Evolutionary conservation across 108 stramenopile species (phyloP).

Genomic region (Cyclostephanos invisitatus): DNA sequence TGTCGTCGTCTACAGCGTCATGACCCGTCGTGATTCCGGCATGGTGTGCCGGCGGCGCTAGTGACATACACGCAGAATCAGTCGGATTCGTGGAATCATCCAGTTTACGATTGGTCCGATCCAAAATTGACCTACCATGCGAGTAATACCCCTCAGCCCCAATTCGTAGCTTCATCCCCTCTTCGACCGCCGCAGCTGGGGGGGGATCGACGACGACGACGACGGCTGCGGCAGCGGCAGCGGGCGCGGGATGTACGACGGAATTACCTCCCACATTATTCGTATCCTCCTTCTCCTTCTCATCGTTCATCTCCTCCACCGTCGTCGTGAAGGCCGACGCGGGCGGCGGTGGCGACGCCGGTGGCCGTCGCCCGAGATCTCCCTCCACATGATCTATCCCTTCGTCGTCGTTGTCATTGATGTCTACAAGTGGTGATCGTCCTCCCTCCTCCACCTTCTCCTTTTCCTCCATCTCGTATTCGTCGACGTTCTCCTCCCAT

Average conservation of each 20-base stretch:
- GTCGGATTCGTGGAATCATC: too few relatives aligned
- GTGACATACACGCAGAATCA: too few relatives aligned
- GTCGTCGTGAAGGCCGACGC: too few relatives aligned
- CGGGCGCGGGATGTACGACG: neutral
- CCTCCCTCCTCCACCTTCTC: neutral
- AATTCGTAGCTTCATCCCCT: neutral
- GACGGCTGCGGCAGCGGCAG: neutral
- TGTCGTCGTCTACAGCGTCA: neutral
- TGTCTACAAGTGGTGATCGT: neutral
- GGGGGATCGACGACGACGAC: neutral
- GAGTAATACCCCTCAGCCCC: too few relatives aligned
- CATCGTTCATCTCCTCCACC: neutral
- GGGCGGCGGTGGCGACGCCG: too few relatives aligned
- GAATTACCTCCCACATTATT: neutral
- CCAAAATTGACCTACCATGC: too few relatives aligned
- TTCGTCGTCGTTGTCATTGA: neutral
- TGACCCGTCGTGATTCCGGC: too few relatives aligned
- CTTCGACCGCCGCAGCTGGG: neutral
- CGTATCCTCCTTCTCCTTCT: neutral
- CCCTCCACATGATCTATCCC: neutral
- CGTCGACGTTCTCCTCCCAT: too few relatives aligned
- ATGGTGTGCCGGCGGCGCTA: too few relatives aligned
- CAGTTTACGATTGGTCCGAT: too few relatives aligned
- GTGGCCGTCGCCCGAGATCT: neutral
- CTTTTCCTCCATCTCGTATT: neutral